A percentile compares a stretch with the other conserved stretches of the same genome.
phyloP scores from a whole-genome alignment of 129 eudicot species.

The Gnaphalium uliginosum region DNA sequence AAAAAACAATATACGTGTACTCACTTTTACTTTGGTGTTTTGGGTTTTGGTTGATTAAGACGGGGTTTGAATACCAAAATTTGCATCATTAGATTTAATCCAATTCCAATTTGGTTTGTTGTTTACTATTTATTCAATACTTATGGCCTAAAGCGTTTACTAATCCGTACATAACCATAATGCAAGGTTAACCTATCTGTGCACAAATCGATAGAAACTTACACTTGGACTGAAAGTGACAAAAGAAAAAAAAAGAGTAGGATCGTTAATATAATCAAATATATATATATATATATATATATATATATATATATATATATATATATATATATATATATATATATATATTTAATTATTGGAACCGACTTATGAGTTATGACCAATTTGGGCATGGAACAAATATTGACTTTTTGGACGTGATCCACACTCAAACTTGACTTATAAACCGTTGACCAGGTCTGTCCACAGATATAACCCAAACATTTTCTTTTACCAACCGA shows the following conservation, averaged over 20 bases:
- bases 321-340: no score
- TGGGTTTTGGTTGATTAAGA: background rate
- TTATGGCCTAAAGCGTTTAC: background rate
- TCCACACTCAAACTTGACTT: conserved; percentile 35
- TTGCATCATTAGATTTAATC: background rate
- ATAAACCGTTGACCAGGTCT: conserved; percentile 18
- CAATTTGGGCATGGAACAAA: conserved; percentile 7
- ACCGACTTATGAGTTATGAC: conserved; percentile 28
- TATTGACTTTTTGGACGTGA: conserved; percentile 27
- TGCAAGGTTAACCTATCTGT: no score
- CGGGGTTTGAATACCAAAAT: background rate
- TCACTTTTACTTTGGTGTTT: background rate
- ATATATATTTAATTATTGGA: conserved; percentile 1
- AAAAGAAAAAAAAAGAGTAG: no score
- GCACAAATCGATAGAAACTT: no score
- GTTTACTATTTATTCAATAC: background rate
- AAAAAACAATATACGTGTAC: background rate
- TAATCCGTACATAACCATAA: background rate
- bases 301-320: no score
- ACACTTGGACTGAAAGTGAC: no score
- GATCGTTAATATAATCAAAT: no score
- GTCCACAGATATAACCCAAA: background rate
- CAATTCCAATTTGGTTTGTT: background rate
- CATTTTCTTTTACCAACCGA: background rate
- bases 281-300: no score